These are phyloP conservation scores for Meripilus lineatus DNA, from an alignment of 1,284 basidiomycete genomes.

Conservation along the genomic window DNA sequence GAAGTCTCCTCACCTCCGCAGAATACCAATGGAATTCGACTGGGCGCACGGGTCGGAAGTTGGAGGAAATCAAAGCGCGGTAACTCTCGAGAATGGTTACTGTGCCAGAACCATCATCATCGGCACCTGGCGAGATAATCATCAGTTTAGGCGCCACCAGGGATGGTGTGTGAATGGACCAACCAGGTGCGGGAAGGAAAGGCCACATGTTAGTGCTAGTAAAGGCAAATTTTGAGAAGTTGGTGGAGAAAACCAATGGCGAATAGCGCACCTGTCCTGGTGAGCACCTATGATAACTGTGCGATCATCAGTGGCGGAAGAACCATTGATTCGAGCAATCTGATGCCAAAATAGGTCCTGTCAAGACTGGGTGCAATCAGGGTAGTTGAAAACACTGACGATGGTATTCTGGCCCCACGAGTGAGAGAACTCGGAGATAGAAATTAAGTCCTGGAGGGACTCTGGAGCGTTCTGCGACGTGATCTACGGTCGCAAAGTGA, in stretches of 20 bases:
- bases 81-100: constrained; percentile 92
- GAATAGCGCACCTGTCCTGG: constrained; percentile 67
- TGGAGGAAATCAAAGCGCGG: constrained; percentile 73
- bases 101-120: constrained; percentile 90
- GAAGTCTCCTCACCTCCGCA: constrained; percentile 58
- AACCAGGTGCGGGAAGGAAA: constrained; percentile 84
- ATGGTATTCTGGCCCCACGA: constrained; percentile 92
- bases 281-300: constrained; percentile 79
- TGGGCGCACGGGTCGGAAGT: constrained; percentile 72
- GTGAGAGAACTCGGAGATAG: constrained; percentile 79
- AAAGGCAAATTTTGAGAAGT: constrained; percentile 12
- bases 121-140: constrained; percentile 41
- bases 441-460: constrained; percentile 52
- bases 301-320: constrained; percentile 52
- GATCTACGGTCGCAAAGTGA: constrained; percentile 41
- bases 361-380: constrained; percentile 4
- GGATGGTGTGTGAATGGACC: neutral
- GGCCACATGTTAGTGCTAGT: constrained; percentile 80
- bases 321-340: constrained; percentile 72
- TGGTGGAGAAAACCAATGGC: constrained; percentile 10
- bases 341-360: constrained; percentile 25
- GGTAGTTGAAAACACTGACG: constrained; percentile 39
- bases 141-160: constrained; percentile 5
- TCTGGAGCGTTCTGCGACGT: constrained; percentile 57
- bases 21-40: constrained; percentile 98